phyloP scores from a whole-genome alignment of 139 green algal genomes.

The Zygnema circumcarinatum region DNA sequence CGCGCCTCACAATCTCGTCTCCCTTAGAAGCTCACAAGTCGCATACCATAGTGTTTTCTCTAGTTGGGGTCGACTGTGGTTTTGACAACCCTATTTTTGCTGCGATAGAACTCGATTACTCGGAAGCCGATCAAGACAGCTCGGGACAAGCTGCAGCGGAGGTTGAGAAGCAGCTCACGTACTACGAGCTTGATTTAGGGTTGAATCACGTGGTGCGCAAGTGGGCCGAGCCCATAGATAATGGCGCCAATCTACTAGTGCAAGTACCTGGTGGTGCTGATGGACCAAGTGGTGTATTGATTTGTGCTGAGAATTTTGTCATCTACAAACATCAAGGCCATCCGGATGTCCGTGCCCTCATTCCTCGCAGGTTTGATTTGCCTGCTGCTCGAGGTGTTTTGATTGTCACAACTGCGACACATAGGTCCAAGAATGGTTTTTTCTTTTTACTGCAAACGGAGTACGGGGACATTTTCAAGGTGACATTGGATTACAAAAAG shows the following conservation, averaged over 20 bases:
- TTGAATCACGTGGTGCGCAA: constrained; percentile 96
- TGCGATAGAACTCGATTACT: constrained; percentile 97
- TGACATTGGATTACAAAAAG: constrained; percentile 59
- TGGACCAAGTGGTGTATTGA: constrained; percentile 87
- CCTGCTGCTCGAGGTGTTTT: constrained; percentile 85
- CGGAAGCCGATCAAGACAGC: constrained; percentile 79
- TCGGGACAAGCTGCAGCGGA: constrained; percentile 65
- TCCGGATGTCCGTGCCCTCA: constrained; percentile 83
- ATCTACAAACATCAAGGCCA: constrained; percentile 87
- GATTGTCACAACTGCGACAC: constrained; percentile 80
- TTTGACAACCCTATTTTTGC: constrained; percentile 99
- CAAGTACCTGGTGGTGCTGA: constrained; percentile 90
- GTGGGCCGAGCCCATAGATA: constrained; percentile 89
- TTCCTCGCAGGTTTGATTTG: constrained; percentile 86
- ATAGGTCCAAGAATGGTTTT: constrained; percentile 89
- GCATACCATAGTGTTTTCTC: constrained; percentile 81
- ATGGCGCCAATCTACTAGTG: constrained; percentile 95
- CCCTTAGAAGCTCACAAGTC: constrained; percentile 97
- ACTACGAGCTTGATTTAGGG: constrained; percentile 98
- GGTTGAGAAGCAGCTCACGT: constrained; percentile 94
- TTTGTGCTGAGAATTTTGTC: constrained; percentile 97
- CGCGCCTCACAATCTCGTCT: constrained; percentile 95
- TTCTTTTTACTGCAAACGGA: constrained; percentile 97
- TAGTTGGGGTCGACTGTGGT: constrained; percentile 90
- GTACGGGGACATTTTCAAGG: constrained; percentile 96